Base-by-base conservation (phyloP, 805 yeast species). In the Sugiyamaella americana region DNA sequence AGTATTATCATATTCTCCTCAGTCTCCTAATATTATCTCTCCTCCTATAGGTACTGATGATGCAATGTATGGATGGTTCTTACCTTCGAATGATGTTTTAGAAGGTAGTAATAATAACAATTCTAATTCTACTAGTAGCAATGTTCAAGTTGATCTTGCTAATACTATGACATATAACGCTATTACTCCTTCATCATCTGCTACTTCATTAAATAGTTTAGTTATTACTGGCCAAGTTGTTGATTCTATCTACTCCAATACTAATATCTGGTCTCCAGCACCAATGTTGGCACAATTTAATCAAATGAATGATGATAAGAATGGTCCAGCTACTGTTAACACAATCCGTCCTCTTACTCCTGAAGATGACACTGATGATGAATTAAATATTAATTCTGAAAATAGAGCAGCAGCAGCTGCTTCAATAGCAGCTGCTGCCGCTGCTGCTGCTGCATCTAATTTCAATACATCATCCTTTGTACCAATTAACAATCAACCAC, bases 1-100 rank as follows among this genome's bases (percentile, higher is more conserved):
- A 13, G 47, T 38, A 3, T 16, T 44, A 24, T 40, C 43, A n/a
- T 44, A 44, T 26, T 44, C 47, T 10, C 47, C 47, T 8, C 36
- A 44, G 16, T 34, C 40, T 22, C 26, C 21, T 17, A 16, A 32
- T 4, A 44, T 29, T 22, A 34, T 44, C 16, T 44, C 47, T 3
- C 47, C 47, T 3, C 35, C 47, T 2, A 26, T 44, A 19, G 21
- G 36, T 21, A 40, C 47, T 2, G 40, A 23, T 13, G 42, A 44
- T 23, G 47, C 46, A 3, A 21, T 23, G 37, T 44, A 44, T 32
- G 42, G 35, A 4, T 44, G 47, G 47, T 35, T 35, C 37, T 26
- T 26, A 26, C 32, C 32, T 8, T 8, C 32, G 8, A 26, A 26
- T 26, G 32, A 26, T 26, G 32, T 26, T 8, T 26, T 26, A 26